These are phyloP conservation scores for Kwoniella bestiolae DNA, from an alignment of 768 basidiomycete species.

Conservation along the genomic window DNA sequence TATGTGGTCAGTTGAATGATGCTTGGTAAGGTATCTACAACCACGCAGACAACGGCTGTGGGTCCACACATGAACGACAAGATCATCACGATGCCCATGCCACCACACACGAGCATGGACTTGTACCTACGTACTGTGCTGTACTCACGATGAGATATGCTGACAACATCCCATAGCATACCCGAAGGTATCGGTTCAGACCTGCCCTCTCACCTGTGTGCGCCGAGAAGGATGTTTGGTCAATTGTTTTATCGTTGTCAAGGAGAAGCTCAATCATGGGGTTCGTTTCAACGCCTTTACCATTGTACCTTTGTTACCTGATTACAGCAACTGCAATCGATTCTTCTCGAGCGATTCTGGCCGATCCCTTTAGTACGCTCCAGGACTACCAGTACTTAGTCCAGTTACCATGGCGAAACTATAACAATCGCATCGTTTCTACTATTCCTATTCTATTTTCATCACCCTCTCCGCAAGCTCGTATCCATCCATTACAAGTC, in stretches of 20 bases:
- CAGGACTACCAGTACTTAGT: not conserved
- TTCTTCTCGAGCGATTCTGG: slow-evolving; percentile 2
- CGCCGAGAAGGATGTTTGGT: too few species aligned
- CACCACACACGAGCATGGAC: too few species aligned
- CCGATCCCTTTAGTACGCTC: not conserved
- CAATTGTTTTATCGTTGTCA: not conserved
- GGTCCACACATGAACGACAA: too few species aligned
- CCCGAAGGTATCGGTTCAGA: too few species aligned
- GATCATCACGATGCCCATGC: too few species aligned
- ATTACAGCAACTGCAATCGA: not conserved
- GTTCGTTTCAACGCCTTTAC: not conserved
- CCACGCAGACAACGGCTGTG: too few species aligned
- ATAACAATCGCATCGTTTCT: not conserved
- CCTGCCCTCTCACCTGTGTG: too few species aligned
- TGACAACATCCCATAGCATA: too few species aligned
- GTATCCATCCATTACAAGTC: not conserved
- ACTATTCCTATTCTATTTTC: not conserved
- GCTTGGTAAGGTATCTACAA: too few species aligned
- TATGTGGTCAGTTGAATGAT: too few species aligned
- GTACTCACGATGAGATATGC: too few species aligned
- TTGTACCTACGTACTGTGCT: too few species aligned
- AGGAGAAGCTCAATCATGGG: not conserved
- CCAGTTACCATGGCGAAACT: not conserved
- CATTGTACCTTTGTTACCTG: not conserved
- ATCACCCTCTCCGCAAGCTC: not conserved